Base-by-base conservation (phyloP, 1,139 yeast genomes). In the Taiozyma sp. region DNA sequence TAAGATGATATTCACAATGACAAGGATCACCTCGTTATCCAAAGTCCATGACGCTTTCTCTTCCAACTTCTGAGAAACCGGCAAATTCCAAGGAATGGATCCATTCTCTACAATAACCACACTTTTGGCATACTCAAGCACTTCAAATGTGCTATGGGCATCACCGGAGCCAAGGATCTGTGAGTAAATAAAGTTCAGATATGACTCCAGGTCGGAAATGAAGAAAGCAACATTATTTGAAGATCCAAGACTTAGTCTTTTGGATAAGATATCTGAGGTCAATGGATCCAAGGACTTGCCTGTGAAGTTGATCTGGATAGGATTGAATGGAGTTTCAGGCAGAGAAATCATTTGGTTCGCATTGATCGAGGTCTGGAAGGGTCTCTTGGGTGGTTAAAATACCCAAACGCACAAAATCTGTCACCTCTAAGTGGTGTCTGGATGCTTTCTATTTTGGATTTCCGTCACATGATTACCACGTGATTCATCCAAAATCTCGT, bases 1-100 rank as follows among this genome's bases (percentile, higher is more conserved):
- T 5, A 53, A 11, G 4, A 50, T n/a, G 14, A 53, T 10, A 21
- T 52, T 55, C 24, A 42, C 43, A n/a, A 50, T 24, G 16, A 54
- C 49, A 1, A 50, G 32, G 3, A 43, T 47, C 4, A 52, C 47
- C 35, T 55, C 57, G 30, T 52, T 47, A 3, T 47, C 28, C 6
- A 54, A 34, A 1, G 47, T 47, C 58, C 58, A 55, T 13, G 19
- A 8, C 6, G 5, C 4, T 4, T 30, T 45, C 7, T 14, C 28
- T 9, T 24, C 22, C 13, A 22, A 21, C 19, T 37, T 42, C 7
- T 24, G 34, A 13, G 50, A 39, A 4, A 49, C 42, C 4, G 52
- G 52, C 10, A 54, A 32, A 6, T 16, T 40, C 57, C 57, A 53
- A 3, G 57, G 57, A 3, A 53, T 45, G 1, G 45, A 28, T n/a